Conservation (phyloP, 768 basidiomycete genomes). For the Rhizopogon rudus region DNA sequence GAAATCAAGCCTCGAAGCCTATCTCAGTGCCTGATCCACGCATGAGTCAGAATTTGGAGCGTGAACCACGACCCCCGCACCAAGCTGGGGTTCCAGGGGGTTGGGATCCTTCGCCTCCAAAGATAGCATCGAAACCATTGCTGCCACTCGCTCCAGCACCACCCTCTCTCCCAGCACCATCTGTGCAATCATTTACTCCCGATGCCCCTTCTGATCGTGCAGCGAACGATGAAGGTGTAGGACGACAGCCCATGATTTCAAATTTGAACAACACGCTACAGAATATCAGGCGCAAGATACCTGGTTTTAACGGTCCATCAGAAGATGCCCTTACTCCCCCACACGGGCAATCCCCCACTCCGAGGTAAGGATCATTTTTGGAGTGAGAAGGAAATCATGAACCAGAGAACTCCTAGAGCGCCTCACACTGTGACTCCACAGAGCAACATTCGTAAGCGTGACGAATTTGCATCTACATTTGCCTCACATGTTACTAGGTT, state of each 20-base stretch:
- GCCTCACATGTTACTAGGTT: slow-evolving; percentile 24
- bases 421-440: slow-evolving; percentile 34
- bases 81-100: slow-evolving; percentile 16
- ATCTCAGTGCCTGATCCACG: slow-evolving; percentile 11
- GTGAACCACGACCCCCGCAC: slow-evolving; percentile 9
- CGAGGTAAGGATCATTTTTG: neutral
- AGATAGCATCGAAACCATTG: neutral
- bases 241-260: neutral
- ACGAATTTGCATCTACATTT: neutral
- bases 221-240: neutral
- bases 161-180: slow-evolving; percentile 5
- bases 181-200: neutral
- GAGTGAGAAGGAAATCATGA: neutral
- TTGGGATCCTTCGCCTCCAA: slow-evolving; percentile 10
- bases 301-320: slow-evolving; percentile 10
- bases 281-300: slow-evolving; percentile 21
- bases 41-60: slow-evolving; percentile 1
- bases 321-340: neutral
- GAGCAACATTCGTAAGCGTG: slow-evolving; percentile 35
- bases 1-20: slow-evolving; percentile 15
- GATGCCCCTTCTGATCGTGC: slow-evolving; percentile 1
- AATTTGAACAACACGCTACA: slow-evolving; percentile 18
- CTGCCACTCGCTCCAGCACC: slow-evolving; percentile 4
- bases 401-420: slow-evolving; percentile 6
- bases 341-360: neutral